Base-by-base conservation (phyloP, 306 rosid genomes). In the Amphicarpaea edgeworthii region DNA sequence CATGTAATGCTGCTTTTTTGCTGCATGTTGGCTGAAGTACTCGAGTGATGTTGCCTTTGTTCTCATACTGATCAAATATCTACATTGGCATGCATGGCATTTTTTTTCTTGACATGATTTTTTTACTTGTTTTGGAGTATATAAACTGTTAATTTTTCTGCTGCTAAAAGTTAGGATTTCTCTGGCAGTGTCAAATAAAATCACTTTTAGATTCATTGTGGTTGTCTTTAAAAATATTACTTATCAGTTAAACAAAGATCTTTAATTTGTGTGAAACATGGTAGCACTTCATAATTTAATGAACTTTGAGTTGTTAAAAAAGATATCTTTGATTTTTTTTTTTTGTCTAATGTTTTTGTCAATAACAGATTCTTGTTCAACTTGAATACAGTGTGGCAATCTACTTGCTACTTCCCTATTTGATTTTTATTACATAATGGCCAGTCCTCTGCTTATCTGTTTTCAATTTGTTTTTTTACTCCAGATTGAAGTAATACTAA, bases 401-500 rank as follows among this genome's bases (percentile, higher is more conserved):
- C 76, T 70, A 26, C 55, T 20, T 19, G 17, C 62, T 60, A 55
- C 38, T 68, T 62, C 15, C 20, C 19, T 55, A 8, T 77, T 66
- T 12, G 58, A 43, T 58, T 65, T 62, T 60, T 47, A 16, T 30
- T 51, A 32, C 72, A 28, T 43, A 49, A 43, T 76, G 49, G 30
- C 72, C 54, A 49, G 46, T 12, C 47, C 46, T 72, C 43, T 62
- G 12, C 73, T 76, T 28, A 19, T 78, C 51, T 20, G 58, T 42
- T 73, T 54, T 49, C 32, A 77, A 10, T 14, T 67, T 42, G 9
- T 67, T 42, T 34, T 34, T 47, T 54, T 19, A 21, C 79, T 83
- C 51, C 88, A 96, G 99, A 96, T 96, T 34, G 99, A 96, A 83
- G 92, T 96, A 41, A 88, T 96, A 76, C 93, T 92, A 21, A 92